phyloP scores from a whole-genome alignment of 495 filamentous ascomycete species.

The Penicillium nucicola region DNA sequence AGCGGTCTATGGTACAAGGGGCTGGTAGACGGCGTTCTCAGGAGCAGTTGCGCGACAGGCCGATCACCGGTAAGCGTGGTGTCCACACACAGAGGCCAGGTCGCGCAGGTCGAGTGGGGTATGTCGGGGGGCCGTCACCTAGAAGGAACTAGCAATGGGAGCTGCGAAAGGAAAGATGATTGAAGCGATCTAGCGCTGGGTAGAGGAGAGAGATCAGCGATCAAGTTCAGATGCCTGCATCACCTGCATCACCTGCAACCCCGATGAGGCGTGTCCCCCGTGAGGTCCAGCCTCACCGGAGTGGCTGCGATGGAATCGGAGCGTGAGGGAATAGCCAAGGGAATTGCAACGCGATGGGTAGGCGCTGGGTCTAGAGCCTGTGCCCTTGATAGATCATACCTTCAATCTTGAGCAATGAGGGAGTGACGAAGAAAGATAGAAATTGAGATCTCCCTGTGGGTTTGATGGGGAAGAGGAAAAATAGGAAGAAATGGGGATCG shows the following conservation, averaged over 20 bases:
- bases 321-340: neutral
- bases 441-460: conserved; percentile 15
- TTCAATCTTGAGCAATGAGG: conserved; percentile 29
- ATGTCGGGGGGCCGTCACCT: neutral
- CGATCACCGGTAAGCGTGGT: conserved; percentile 14
- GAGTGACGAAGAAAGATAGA: conserved; percentile 28
- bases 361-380: neutral
- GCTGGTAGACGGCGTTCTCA: conserved; percentile 6
- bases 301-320: neutral
- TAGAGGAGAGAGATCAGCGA: conserved; percentile 24
- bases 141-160: neutral
- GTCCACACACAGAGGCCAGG: conserved; percentile 18
- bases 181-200: conserved; percentile 37
- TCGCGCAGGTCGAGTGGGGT: conserved; percentile 10
- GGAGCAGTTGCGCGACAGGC: conserved; percentile 13
- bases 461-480: conserved; percentile 5
- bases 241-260: conserved; percentile 21
- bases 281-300: conserved; percentile 13
- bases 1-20: conserved; percentile 31
- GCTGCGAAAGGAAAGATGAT: conserved; percentile 4
- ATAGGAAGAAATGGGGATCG: conserved; percentile 5
- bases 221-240: conserved; percentile 16
- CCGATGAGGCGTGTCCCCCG: conserved; percentile 19
- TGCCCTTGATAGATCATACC: conserved; percentile 13
- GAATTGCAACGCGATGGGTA: neutral